phyloP scores from a whole-genome alignment of 306 rosid species.

The Crataegus laevigata region DNA sequence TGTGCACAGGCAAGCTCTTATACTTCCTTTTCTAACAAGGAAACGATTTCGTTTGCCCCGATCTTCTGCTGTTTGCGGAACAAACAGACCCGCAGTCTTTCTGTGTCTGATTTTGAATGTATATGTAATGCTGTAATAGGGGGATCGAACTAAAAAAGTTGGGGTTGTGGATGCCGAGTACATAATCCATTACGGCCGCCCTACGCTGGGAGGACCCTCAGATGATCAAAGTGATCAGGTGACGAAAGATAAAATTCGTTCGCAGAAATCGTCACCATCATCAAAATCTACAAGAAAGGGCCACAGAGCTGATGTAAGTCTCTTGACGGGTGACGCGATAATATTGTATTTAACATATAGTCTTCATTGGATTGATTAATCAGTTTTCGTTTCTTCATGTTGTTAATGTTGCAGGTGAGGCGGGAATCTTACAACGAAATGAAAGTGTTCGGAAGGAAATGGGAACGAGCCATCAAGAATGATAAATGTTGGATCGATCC shows the following conservation, averaged over 20 bases:
- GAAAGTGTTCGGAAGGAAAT: conserved; percentile 29
- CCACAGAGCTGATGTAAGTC: conserved; percentile 71
- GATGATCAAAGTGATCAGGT: conserved; percentile 8
- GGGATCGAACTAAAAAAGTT: conserved; percentile 67
- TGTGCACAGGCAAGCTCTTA: conserved; percentile 69
- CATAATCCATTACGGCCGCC: conserved; percentile 65
- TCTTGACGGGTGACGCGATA: neutral
- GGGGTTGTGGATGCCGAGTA: conserved; percentile 96
- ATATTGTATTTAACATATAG: neutral
- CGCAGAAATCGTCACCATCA: conserved; percentile 33
- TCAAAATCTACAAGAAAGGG: conserved; percentile 22
- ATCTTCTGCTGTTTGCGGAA: neutral
- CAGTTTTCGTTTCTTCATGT: neutral
- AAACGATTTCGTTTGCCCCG: neutral
- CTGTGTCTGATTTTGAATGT: neutral
- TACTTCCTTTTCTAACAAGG: neutral
- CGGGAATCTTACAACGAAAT: conserved; percentile 38
- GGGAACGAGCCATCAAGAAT: conserved; percentile 32
- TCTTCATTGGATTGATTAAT: neutral
- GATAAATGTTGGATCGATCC: conserved; percentile 46
- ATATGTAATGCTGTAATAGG: conserved; percentile 29
- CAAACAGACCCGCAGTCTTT: neutral
- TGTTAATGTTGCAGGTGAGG: conserved; percentile 37
- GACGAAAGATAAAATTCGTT: neutral
- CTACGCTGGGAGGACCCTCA: conserved; percentile 72